Conservation (phyloP, 495 filamentous ascomycete genomes). For the Penicillium malachiteum region DNA sequence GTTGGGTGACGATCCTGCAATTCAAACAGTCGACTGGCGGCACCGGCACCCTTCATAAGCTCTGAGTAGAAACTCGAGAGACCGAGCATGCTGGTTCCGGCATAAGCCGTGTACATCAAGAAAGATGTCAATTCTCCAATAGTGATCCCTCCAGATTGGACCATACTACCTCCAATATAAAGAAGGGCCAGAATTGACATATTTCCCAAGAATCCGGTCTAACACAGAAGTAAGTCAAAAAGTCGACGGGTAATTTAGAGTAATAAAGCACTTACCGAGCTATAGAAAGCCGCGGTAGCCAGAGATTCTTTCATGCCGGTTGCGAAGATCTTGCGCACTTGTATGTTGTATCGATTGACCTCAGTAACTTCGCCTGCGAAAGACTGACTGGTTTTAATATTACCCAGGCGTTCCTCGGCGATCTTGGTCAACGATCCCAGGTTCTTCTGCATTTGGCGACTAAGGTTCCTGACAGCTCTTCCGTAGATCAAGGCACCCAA, state of each 20-base stretch:
- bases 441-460: slow-evolving; percentile 87
- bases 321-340: slow-evolving; percentile 86
- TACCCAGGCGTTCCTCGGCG: slow-evolving; percentile 91
- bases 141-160: slow-evolving; percentile 78
- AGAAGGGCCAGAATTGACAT: slow-evolving; percentile 93
- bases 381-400: slow-evolving; percentile 92
- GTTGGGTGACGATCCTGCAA: slow-evolving; percentile 88
- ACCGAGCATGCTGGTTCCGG: slow-evolving; percentile 86
- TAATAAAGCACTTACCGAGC: slow-evolving; percentile 47
- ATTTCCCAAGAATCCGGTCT: slow-evolving; percentile 86
- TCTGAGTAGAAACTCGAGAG: slow-evolving; percentile 96
- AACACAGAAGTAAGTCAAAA: slow-evolving; percentile 8
- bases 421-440: slow-evolving; percentile 91
- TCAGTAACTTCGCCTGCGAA: slow-evolving; percentile 92
- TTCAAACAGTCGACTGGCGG: slow-evolving; percentile 91
- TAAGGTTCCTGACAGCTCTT: slow-evolving; percentile 78
- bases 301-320: slow-evolving; percentile 83
- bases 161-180: slow-evolving; percentile 86
- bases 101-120: slow-evolving; percentile 96
- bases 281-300: slow-evolving; percentile 89
- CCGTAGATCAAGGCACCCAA: slow-evolving; percentile 90
- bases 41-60: slow-evolving; percentile 97
- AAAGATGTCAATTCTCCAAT: slow-evolving; percentile 96
- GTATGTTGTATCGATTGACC: slow-evolving; percentile 84
- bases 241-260: background rate